Evolutionary conservation across 2,329 filamentous ascomycete genomes (phyloP).

Genomic region (Stemphylium lycopersici): DNA sequence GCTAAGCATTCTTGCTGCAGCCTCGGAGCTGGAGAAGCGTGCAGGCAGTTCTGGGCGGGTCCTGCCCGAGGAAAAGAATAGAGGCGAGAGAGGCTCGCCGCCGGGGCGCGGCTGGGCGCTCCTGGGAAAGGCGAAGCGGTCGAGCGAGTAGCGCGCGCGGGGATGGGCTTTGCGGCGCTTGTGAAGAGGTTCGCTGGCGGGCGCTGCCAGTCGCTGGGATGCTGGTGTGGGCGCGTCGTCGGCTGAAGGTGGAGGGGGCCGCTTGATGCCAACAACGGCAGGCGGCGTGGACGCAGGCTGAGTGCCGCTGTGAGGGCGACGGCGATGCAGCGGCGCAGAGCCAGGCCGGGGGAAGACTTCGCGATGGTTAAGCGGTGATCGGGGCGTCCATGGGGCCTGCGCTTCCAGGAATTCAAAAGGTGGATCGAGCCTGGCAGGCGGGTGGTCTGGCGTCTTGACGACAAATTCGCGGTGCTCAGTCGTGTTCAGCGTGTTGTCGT

Average conservation of each 20-base stretch:
- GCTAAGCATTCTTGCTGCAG: constrained; percentile 64
- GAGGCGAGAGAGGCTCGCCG: constrained; percentile 54
- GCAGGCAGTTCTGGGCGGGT: constrained; percentile 54
- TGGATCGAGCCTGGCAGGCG: constrained; percentile 6
- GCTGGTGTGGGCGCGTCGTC: neutral
- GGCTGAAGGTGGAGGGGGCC: constrained; percentile 12
- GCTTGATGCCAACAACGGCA: constrained; percentile 31
- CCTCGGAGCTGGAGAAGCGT: constrained; percentile 64
- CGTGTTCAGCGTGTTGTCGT: neutral
- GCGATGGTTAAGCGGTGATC: constrained; percentile 20
- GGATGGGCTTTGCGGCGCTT: constrained; percentile 41
- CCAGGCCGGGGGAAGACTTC: constrained; percentile 15
- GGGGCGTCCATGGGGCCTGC: constrained; percentile 26
- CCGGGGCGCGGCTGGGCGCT: constrained; percentile 21
- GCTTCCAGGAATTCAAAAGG: neutral
- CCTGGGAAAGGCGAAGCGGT: constrained; percentile 43
- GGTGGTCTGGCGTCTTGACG: constrained; percentile 1
- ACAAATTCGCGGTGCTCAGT: constrained; percentile 5
- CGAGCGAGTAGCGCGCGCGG: constrained; percentile 43
- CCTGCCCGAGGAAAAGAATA: constrained; percentile 59
- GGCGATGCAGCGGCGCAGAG: constrained; percentile 18
- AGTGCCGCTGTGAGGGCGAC: constrained; percentile 5
- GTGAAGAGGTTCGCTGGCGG: constrained; percentile 43
- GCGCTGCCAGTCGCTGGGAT: neutral
- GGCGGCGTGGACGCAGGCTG: constrained; percentile 22